phyloP scores from a whole-genome alignment of 176 grass and related monocot genomes.

The Oryza officinalis region DNA sequence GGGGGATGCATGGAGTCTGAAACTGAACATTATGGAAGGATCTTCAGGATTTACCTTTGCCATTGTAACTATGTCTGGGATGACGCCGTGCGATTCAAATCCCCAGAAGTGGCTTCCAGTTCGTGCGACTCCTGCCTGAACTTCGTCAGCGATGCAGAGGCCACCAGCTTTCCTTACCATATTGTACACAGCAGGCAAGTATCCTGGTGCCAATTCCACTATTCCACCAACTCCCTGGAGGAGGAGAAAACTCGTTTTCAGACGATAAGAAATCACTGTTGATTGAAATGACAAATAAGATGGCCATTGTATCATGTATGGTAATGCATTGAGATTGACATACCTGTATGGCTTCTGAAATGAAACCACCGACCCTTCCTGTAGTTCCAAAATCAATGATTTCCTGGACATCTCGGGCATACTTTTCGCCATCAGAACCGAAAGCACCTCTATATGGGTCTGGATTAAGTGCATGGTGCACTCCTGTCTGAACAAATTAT shows the following conservation, averaged over 20 bases:
- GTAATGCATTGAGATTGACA: slow-evolving; percentile 25
- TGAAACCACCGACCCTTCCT: slow-evolving; percentile 81
- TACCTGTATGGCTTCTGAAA: slow-evolving; percentile 98
- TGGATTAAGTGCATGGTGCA: slow-evolving; percentile 89
- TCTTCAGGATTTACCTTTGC: slow-evolving; percentile 62
- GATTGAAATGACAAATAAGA: not conserved
- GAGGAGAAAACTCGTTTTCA: not conserved
- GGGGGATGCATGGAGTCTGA: not conserved
- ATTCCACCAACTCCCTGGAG: slow-evolving; percentile 92
- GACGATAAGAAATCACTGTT: not conserved
- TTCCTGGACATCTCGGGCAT: slow-evolving; percentile 92
- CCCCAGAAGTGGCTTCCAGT: slow-evolving; percentile 95
- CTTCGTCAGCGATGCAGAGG: slow-evolving; percentile 89
- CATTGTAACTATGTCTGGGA: slow-evolving; percentile 96
- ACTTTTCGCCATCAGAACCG: slow-evolving; percentile 86
- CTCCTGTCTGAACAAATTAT: slow-evolving; percentile 61
- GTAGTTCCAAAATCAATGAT: slow-evolving; percentile 93
- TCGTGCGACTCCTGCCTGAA: slow-evolving; percentile 80
- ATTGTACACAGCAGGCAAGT: slow-evolving; percentile 76
- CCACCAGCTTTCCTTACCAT: slow-evolving; percentile 83
- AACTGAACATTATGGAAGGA: not conserved
- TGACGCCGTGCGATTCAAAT: slow-evolving; percentile 77
- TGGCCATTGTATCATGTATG: not conserved
- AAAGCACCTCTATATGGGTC: slow-evolving; percentile 91
- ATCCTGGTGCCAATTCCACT: slow-evolving; percentile 89